These are phyloP conservation scores for Alternaria longipes DNA, from an alignment of 2,329 filamentous ascomycete genomes.

Conservation along the genomic window DNA sequence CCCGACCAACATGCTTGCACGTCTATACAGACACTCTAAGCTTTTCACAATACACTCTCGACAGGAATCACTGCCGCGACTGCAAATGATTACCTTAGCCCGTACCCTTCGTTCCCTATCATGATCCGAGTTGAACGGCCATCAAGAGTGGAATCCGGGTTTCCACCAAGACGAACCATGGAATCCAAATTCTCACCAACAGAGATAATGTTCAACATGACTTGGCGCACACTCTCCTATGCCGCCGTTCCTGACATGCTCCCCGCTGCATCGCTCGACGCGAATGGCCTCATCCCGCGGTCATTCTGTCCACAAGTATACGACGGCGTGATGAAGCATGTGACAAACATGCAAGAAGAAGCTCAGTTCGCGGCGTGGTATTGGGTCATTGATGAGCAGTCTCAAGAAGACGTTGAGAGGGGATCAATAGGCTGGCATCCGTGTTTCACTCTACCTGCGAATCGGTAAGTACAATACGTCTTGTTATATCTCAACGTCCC, in stretches of 20 bases:
- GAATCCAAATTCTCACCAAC: background rate
- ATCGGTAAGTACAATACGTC: background rate
- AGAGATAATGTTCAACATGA: background rate
- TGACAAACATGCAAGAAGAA: background rate
- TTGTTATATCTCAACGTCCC: no score
- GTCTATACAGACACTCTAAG: no score
- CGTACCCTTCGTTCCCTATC: no score
- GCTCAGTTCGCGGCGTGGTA: background rate
- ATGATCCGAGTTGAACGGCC: no score
- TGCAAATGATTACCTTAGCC: no score
- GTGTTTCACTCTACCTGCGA: background rate
- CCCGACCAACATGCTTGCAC: background rate
- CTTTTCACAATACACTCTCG: no score
- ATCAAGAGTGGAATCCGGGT: background rate
- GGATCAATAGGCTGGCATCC: background rate
- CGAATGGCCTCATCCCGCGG: background rate
- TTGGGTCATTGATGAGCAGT: background rate
- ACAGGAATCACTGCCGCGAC: no score
- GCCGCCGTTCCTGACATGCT: background rate
- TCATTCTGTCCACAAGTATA: background rate
- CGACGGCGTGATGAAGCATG: background rate
- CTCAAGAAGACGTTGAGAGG: background rate
- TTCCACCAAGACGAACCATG: background rate
- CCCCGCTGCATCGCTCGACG: background rate
- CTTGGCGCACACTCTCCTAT: constrained; percentile 1